These are phyloP conservation scores for Pisolithus tinctorius DNA, from an alignment of 768 basidiomycete genomes.

Conservation along the genomic window DNA sequence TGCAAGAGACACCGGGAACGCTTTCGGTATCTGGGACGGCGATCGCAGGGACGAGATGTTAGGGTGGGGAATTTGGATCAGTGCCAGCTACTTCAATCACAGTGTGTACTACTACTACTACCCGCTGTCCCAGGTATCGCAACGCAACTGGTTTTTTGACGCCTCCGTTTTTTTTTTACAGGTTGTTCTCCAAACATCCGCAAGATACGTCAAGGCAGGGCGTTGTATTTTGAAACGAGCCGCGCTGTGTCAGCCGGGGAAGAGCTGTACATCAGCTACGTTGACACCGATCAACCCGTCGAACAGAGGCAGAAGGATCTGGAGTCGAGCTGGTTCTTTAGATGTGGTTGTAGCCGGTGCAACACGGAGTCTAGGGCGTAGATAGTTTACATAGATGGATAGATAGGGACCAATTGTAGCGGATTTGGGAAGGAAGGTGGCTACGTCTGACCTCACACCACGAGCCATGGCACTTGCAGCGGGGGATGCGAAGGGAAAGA, in stretches of 20 bases:
- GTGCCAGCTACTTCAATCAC: constrained; percentile 65
- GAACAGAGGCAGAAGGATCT: constrained; percentile 35
- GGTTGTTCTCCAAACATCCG: constrained; percentile 48
- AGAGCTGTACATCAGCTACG: constrained; percentile 55
- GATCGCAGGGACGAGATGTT: constrained; percentile 47
- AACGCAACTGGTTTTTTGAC: too few relatives aligned
- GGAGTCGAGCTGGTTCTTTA: constrained; percentile 50
- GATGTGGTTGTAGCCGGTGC: constrained; percentile 45
- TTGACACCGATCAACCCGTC: constrained; percentile 29
- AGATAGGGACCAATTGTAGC: constrained; percentile 2
- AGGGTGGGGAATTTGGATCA: constrained; percentile 57
- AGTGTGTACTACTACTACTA: constrained; percentile 31
- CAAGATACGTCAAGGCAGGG: constrained; percentile 39
- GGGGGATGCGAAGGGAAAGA: constrained; percentile 20
- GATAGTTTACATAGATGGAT: background rate
- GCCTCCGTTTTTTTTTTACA: constrained; percentile 16
- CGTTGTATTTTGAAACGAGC: constrained; percentile 41
- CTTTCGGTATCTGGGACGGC: constrained; percentile 64
- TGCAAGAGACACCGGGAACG: constrained; percentile 56
- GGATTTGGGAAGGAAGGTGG: background rate
- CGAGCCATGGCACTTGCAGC: constrained; percentile 15
- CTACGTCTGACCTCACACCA: background rate
- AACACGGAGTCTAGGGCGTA: constrained; percentile 10
- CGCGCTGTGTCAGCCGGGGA: constrained; percentile 40
- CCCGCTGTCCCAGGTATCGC: too few relatives aligned